Conservation (phyloP, 441 rosid genomes). For the Metrosideros polymorpha region DNA sequence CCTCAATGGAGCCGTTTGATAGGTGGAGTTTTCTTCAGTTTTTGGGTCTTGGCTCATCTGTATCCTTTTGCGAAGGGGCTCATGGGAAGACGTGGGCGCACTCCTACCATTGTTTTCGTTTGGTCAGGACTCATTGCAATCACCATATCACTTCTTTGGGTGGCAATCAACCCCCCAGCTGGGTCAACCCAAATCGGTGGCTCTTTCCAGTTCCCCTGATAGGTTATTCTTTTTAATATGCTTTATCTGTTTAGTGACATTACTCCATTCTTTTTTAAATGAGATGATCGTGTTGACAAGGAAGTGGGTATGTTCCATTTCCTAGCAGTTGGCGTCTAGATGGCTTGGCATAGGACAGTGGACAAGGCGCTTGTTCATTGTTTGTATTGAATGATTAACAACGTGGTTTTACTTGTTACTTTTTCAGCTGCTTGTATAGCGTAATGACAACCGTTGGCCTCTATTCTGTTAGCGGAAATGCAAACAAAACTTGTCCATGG, state of each 20-base stretch:
- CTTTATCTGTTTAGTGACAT: background rate
- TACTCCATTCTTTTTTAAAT: background rate
- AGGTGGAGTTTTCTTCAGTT: slow-evolving; percentile 90
- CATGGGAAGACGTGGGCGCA: slow-evolving; percentile 90
- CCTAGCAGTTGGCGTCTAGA: background rate
- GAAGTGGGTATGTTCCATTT: background rate
- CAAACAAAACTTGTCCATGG: background rate
- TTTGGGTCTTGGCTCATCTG: slow-evolving; percentile 90
- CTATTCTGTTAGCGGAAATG: background rate
- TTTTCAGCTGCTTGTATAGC: background rate
- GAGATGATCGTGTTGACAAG: background rate
- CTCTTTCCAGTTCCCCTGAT: slow-evolving; percentile 72
- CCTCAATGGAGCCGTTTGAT: slow-evolving; percentile 80
- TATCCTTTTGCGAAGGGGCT: slow-evolving; percentile 89
- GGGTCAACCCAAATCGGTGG: slow-evolving; percentile 70
- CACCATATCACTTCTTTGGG: slow-evolving; percentile 95
- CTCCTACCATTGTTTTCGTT: slow-evolving; percentile 88
- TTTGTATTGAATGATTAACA: background rate
- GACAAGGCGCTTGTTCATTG: background rate
- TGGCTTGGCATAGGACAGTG: background rate
- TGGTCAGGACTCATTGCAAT: slow-evolving; percentile 92
- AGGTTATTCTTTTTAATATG: background rate
- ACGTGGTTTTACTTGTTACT: background rate
- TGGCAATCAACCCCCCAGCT: slow-evolving; percentile 79
- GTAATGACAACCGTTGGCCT: background rate